These are phyloP conservation scores for Citrullus colocynthis DNA, from an alignment of 306 rosid genomes.

Conservation along the genomic window DNA sequence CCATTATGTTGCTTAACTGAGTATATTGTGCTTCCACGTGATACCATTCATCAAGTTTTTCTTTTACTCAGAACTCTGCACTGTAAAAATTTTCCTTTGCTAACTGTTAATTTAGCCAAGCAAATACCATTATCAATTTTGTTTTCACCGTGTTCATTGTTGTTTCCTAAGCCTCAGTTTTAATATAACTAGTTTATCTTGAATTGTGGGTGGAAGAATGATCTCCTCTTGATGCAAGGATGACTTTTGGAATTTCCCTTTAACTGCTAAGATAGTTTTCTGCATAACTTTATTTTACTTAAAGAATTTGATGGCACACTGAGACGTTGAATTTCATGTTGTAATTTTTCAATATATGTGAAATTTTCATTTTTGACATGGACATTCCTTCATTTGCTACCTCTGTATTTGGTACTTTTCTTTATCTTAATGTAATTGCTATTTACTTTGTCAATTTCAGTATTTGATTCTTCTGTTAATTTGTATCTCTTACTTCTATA, in stretches of 20 bases:
- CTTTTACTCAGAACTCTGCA: neutral
- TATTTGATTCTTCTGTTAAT: neutral
- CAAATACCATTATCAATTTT: neutral
- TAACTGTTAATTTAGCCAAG: neutral
- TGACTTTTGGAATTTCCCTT: neutral
- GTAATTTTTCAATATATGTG: neutral
- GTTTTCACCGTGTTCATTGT: neutral
- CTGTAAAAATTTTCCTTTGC: neutral
- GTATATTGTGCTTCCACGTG: neutral
- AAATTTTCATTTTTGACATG: neutral
- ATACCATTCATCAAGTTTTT: neutral
- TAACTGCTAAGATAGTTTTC: neutral
- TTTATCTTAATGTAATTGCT: neutral
- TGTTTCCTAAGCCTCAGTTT: neutral
- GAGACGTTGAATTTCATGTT: neutral
- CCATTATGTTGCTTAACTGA: neutral
- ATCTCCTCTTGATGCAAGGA: neutral
- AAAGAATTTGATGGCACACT: neutral
- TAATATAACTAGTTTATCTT: neutral
- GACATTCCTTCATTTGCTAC: conserved; percentile 7
- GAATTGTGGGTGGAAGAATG: neutral
- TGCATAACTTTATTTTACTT: neutral
- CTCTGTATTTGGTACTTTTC: neutral
- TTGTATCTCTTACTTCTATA: neutral
- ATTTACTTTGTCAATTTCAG: neutral